phyloP scores from a whole-genome alignment of 2,329 filamentous ascomycete genomes.

The Endoconidiophora polonica region DNA sequence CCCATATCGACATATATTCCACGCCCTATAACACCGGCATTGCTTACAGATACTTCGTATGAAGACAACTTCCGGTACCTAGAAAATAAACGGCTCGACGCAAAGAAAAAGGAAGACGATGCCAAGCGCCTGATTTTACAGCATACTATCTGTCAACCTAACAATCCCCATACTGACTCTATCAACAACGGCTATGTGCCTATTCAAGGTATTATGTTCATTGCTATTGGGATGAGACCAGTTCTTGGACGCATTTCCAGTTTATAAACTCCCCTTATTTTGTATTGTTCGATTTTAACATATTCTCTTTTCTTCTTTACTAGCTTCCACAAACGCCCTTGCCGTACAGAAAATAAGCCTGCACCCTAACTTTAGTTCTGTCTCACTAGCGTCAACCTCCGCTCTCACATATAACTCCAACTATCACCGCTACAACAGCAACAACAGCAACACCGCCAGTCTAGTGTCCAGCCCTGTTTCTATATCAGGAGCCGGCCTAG shows the following conservation, averaged over 20 bases:
- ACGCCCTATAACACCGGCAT: background rate
- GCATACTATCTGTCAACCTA: too few species aligned
- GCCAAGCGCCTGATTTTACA: too few species aligned
- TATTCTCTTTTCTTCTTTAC: background rate
- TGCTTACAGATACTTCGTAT: background rate
- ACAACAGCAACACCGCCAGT: too few species aligned
- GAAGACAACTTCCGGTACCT: background rate
- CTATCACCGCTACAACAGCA: too few species aligned
- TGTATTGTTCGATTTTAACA: too few species aligned
- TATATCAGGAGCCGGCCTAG: background rate
- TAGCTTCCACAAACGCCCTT: background rate
- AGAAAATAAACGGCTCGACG: too few species aligned
- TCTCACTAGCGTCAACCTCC: background rate
- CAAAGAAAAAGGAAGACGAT: too few species aligned
- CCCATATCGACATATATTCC: background rate
- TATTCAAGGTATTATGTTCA: constrained; percentile 2
- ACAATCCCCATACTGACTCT: background rate
- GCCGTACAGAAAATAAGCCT: constrained; percentile 2
- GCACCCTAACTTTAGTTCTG: background rate
- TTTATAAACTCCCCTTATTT: too few species aligned
- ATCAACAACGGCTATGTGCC: background rate
- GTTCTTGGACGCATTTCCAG: too few species aligned
- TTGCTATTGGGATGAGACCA: background rate
- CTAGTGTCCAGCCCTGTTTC: too few species aligned
- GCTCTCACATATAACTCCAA: background rate